A percentile compares a stretch with the other conserved stretches of the same genome.
These are phyloP conservation scores for Beta corolliflora DNA, from an alignment of 179 eudicot genomes.

Conservation along the genomic window DNA sequence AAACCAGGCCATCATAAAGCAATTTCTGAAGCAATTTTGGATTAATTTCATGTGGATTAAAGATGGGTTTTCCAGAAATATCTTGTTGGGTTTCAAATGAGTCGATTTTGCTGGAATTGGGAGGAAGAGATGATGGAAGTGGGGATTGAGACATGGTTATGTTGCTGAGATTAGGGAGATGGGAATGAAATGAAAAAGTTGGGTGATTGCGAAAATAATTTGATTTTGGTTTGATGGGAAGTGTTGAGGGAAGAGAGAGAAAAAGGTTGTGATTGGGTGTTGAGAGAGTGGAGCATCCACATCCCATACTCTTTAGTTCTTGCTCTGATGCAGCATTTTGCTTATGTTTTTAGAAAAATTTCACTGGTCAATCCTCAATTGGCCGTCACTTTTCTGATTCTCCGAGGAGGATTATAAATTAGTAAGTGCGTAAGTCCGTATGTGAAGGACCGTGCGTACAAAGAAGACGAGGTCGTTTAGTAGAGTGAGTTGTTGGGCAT, in stretches of 20 bases:
- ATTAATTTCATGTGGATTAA: slow-evolving; percentile 58
- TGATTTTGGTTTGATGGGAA: slow-evolving; percentile 27
- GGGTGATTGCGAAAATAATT: slow-evolving; percentile 13
- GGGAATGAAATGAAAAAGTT: slow-evolving; percentile 15
- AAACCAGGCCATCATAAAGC: slow-evolving; percentile 74
- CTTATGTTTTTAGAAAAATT: not conserved
- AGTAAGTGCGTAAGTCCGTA: too few relatives aligned
- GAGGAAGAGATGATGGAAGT: slow-evolving; percentile 16
- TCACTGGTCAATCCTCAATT: not conserved
- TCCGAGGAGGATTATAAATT: too few relatives aligned
- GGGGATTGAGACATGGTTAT: slow-evolving; percentile 32
- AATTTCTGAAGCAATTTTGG: slow-evolving; percentile 54
- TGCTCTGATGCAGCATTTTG: not conserved
- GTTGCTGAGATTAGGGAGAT: slow-evolving; percentile 14
- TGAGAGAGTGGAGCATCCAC: slow-evolving; percentile 36
- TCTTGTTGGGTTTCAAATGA: slow-evolving; percentile 29
- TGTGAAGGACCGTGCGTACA: too few relatives aligned
- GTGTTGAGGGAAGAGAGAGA: slow-evolving; percentile 15
- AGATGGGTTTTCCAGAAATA: slow-evolving; percentile 31
- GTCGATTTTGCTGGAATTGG: slow-evolving; percentile 29
- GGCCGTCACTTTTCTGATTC: not conserved
- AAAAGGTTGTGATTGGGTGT: slow-evolving; percentile 17
- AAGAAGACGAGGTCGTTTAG: too few relatives aligned
- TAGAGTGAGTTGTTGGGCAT: too few relatives aligned
- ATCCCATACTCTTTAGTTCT: slow-evolving; percentile 35